Evolutionary conservation across 164 flowering plant genomes (phyloP).

Genomic region (Amborella trichopoda): DNA sequence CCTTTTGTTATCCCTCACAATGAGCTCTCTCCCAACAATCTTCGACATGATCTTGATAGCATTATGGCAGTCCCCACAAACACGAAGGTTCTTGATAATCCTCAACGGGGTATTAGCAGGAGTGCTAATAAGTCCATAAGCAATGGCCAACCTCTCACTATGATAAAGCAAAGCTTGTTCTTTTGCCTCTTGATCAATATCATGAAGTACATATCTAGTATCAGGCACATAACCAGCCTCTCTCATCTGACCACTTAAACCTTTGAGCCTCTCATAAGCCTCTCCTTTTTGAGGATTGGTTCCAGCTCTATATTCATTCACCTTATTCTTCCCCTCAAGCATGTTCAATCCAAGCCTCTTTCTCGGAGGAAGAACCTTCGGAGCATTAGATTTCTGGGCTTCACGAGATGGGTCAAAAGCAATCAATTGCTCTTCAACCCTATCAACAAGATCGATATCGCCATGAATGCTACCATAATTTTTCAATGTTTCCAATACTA

Average conservation of each 20-base stretch:
- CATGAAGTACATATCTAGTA: constrained; percentile 81
- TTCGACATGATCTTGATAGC: constrained; percentile 86
- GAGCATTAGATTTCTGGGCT: constrained; percentile 5
- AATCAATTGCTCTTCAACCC: constrained; percentile 51
- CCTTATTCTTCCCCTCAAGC: constrained; percentile 60
- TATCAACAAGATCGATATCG: constrained; percentile 74
- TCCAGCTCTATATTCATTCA: constrained; percentile 33
- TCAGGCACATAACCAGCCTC: constrained; percentile 70
- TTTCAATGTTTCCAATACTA: constrained; percentile 56
- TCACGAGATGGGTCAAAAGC: constrained; percentile 49
- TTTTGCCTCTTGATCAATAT: constrained; percentile 89
- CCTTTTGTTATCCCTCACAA: constrained; percentile 81
- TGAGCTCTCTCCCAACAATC: constrained; percentile 79
- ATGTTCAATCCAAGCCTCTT: constrained; percentile 34
- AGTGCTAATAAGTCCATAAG: constrained; percentile 78
- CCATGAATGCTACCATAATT: constrained; percentile 68
- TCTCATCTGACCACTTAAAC: constrained; percentile 24
- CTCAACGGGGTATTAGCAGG: constrained; percentile 69
- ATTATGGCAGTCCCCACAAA: constrained; percentile 87
- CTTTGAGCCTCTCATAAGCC: constrained; percentile 43
- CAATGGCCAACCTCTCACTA: constrained; percentile 81
- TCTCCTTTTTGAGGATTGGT: constrained; percentile 28
- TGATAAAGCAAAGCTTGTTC: constrained; percentile 85
- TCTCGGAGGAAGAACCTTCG: constrained; percentile 53
- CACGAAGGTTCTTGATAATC: constrained; percentile 77